A percentile compares a stretch with the other conserved stretches of the same genome.
These are phyloP conservation scores for Rhododendron vialii DNA, from an alignment of 148 eudicot species.

Conservation along the genomic window DNA sequence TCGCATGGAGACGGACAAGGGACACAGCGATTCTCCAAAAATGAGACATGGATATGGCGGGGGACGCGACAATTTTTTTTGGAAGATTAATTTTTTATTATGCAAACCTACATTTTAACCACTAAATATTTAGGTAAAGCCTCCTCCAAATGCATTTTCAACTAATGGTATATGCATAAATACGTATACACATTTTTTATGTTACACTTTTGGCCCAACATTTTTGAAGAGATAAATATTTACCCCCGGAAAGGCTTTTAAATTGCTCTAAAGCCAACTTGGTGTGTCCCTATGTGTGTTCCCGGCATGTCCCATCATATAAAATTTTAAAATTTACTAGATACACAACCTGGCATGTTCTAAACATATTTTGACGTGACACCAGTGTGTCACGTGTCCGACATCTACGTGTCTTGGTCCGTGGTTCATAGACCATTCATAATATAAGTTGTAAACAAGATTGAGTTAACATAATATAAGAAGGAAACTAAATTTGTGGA, in stretches of 20 bases:
- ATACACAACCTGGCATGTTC: background rate
- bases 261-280: background rate
- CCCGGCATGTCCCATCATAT: background rate
- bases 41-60: background rate
- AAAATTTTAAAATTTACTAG: background rate
- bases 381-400: background rate
- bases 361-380: background rate
- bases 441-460: background rate
- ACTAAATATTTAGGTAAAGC: background rate
- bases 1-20: background rate
- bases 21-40: background rate
- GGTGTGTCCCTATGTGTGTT: background rate
- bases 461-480: background rate
- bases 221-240: background rate
- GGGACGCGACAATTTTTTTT: background rate
- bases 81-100: too few relatives aligned
- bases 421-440: background rate
- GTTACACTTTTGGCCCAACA: background rate
- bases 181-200: background rate
- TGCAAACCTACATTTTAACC: background rate
- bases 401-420: background rate
- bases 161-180: background rate
- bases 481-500: background rate
- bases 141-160: background rate
- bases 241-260: background rate